Evolutionary conservation across 2,329 filamentous ascomycete genomes (phyloP), one percentile per base, ranked within the genome.

Genomic region (Xylariaceae sp.): DNA sequence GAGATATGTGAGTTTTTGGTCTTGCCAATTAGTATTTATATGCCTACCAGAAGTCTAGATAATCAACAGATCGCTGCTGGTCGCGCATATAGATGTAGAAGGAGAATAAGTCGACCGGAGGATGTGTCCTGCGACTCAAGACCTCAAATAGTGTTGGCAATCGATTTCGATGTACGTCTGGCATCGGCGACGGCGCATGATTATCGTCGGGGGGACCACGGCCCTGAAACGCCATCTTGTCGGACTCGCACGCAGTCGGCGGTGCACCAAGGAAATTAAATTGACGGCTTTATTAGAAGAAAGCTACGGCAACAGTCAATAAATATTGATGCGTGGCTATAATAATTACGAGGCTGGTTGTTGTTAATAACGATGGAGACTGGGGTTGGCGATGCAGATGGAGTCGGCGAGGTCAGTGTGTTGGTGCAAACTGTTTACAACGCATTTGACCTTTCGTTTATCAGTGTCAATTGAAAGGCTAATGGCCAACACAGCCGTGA

Each of bases 71-170:
- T 71, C 92, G 86, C 74, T 99, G 94, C 75, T 97, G 92, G 73
- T 99, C 95, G 67, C 94, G 86, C 94, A 99, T 99, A 76, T 96
- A 99, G 66, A 99, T 99, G 76, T 99, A 99, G 78, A 99, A 99
- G 2, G 92, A 97, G 74, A 96, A 99, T 9, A 99, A 81, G 69
- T 99, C 95, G 53, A 99, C 93, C 0, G 94, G 94, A 42, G 95
- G 91, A 16, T 95, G 81, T n/a, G 94, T 99, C 60, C 92, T 87
- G 63, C 95, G 86, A 70, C 91, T 96, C 57, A 99, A 79, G 50
- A 99, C 94, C 75, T 99, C 95, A 70, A 96, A 97, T 45, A 99
- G 84, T 1, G 92, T 97, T 40, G 94, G 94, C 54, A 99, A 83
- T 61, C 94, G 84, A 71, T 96, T 95, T 67, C 94, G 87, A 62